Percentiles rank a stretch among this genome's conserved stretches.
Conservation (phyloP, 495 filamentous ascomycete genomes). For the Annulohypoxylon moriforme region DNA sequence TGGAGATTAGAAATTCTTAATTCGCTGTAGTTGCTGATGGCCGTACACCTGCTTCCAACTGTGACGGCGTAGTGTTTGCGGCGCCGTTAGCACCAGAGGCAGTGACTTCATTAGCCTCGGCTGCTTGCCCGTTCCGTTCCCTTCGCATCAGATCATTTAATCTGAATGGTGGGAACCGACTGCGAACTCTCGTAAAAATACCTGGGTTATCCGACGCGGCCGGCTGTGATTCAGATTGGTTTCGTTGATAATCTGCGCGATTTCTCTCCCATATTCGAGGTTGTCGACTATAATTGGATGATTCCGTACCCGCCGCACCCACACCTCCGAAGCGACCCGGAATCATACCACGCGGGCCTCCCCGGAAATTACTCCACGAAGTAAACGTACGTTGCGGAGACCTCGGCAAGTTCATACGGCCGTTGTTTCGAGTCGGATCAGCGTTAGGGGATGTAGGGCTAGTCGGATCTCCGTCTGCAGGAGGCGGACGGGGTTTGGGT, state of each 20-base stretch:
- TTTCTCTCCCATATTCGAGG: conserved; percentile 37
- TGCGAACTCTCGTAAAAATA: conserved; percentile 43
- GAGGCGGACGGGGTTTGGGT: conserved; percentile 75
- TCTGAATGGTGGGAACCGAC: conserved; percentile 43
- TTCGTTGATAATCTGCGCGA: conserved; percentile 22
- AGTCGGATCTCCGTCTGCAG: conserved; percentile 49
- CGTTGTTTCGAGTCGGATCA: conserved; percentile 49
- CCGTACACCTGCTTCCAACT: conserved; percentile 53
- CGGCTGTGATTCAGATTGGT: conserved; percentile 25
- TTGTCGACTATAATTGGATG: conserved; percentile 26
- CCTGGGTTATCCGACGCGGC: conserved; percentile 20
- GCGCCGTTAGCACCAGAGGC: conserved; percentile 36
- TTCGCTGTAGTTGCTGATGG: conserved; percentile 43
- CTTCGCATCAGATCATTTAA: conserved; percentile 40
- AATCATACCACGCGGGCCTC: conserved; percentile 46
- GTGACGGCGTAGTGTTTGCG: conserved; percentile 50
- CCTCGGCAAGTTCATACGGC: conserved; percentile 57
- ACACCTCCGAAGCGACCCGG: conserved; percentile 43
- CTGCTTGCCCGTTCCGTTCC: conserved; percentile 41
- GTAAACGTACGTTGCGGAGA: conserved; percentile 47
- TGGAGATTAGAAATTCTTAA: conserved; percentile 39
- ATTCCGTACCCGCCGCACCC: conserved; percentile 35
- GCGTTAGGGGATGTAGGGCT: conserved; percentile 36
- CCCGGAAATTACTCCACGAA: conserved; percentile 47
- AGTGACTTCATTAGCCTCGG: conserved; percentile 20